phyloP scores from a whole-genome alignment of 257 asterid genomes.

The Forsythia viridissima region DNA sequence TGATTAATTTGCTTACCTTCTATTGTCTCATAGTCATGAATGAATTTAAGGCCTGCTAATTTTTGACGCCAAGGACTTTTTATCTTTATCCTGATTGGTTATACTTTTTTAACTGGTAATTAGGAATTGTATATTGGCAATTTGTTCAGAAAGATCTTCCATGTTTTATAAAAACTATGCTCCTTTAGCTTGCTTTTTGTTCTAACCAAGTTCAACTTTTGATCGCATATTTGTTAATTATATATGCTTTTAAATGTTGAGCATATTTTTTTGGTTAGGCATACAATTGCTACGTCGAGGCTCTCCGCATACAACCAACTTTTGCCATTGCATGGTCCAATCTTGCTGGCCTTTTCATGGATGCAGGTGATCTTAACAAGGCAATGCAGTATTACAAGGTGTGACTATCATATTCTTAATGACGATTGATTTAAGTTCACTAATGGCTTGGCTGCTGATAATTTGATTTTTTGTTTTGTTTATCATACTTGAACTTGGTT shows the following conservation, averaged over 20 bases:
- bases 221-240: slow-evolving; percentile 1
- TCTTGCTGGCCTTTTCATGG: slow-evolving; percentile 99
- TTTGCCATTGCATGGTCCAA: slow-evolving; percentile 99
- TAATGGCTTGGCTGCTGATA: slow-evolving; percentile 1
- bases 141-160: background rate
- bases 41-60: background rate
- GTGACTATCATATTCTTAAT: background rate
- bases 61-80: background rate
- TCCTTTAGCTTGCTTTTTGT: background rate
- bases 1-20: background rate
- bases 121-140: background rate
- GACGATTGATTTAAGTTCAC: background rate
- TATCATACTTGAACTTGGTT: background rate
- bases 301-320: slow-evolving; percentile 87
- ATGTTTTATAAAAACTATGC: background rate
- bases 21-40: background rate
- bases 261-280: slow-evolving; percentile 51
- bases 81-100: background rate
- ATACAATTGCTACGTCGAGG: slow-evolving; percentile 86
- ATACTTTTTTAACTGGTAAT: background rate
- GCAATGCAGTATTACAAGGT: slow-evolving; percentile 98
- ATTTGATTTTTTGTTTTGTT: slow-evolving; percentile 12
- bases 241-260: slow-evolving; percentile 7
- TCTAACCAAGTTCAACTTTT: background rate
- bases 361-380: slow-evolving; percentile 88